Base-by-base conservation (phyloP, 495 filamentous ascomycete genomes). In the Trichoderma orchidacearum region DNA sequence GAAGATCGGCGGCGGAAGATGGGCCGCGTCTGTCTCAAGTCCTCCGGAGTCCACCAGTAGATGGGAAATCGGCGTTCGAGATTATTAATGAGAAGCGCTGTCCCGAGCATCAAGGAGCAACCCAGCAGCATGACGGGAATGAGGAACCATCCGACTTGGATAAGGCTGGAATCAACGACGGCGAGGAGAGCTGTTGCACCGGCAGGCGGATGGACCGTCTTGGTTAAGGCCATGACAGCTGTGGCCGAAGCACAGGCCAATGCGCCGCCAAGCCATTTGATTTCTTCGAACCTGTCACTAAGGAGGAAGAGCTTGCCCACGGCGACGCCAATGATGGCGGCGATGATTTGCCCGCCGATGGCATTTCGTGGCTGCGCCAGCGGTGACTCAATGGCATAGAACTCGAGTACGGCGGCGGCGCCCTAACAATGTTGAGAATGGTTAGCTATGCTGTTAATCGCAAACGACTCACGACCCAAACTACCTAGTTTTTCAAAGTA, bases 181-280 rank as follows among this genome's bases (percentile, higher is more conserved):
- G 87, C 87, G 18, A 95, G 70, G 1, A 96, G 68, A 0, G 91
- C 89, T 0, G 89, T 94, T 3, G 91, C 91, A 7, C 91, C 91
- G 0, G 89, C 91, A 0, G 91, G 91, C 5, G 91, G 91, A 63
- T 96, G 86, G 1, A 90, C 75, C 0, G 90, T 93, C 6, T 83
- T 82, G 0, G 88, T 93, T 9, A 90, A 59, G 0, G 78, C 74
- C 91, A 95, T 96, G 53, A 82, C 51, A 0, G 80, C 75, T 1
- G 83, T 88, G 0, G 89, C 78, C 25, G 79, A 63, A 1, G 81
- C 87, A 56, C 86, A 89, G 17, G 85, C 70, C 0, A 95, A 69
- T 2, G 88, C 80, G 18, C 80, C 87, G 0, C 79, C 85, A 0
- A 95, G 64, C 77, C 84, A 89, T 11, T 78, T 75, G 34, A 86